Percentiles rank a stretch among this genome's conserved stretches.
These are phyloP conservation scores for Hyphopichia pseudoburtonii DNA, from an alignment of 1,139 yeast genomes.

Conservation along the genomic window DNA sequence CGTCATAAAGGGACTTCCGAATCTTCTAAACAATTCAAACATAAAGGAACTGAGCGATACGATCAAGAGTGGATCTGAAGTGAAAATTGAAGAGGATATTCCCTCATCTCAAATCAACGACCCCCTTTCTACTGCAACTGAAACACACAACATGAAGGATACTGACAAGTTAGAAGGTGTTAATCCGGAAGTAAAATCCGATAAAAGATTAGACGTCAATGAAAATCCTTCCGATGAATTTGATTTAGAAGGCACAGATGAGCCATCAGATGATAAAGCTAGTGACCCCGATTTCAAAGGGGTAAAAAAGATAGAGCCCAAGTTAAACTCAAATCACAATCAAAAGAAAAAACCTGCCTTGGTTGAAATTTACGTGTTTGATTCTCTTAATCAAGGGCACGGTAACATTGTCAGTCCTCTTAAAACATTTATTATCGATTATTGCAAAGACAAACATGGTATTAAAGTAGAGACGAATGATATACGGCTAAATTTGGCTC, in stretches of 20 bases:
- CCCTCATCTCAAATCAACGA: no score
- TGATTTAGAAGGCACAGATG: not conserved
- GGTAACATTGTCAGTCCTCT: conserved; percentile 54
- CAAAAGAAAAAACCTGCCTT: not conserved
- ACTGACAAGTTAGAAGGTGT: no score
- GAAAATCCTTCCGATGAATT: not conserved
- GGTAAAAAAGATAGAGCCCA: not conserved
- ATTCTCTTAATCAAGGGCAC: conserved; percentile 69
- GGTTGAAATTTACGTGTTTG: conserved; percentile 69
- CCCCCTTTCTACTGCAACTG: no score
- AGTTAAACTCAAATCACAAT: not conserved
- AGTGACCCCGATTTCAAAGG: not conserved
- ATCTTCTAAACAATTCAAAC: conserved; percentile 20
- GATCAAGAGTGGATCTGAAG: no score
- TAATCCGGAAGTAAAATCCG: conserved; percentile 5
- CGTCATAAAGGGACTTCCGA: conserved; percentile 53
- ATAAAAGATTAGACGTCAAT: no score
- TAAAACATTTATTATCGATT: conserved; percentile 62
- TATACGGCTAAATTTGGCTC: conserved; percentile 46
- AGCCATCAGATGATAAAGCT: not conserved
- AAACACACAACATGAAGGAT: no score
- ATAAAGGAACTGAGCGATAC: not conserved
- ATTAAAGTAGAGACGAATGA: conserved; percentile 47
- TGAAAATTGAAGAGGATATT: no score
- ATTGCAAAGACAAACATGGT: conserved; percentile 64